Conservation (phyloP, 768 basidiomycete genomes). For the Collybiopsis luxurians region DNA sequence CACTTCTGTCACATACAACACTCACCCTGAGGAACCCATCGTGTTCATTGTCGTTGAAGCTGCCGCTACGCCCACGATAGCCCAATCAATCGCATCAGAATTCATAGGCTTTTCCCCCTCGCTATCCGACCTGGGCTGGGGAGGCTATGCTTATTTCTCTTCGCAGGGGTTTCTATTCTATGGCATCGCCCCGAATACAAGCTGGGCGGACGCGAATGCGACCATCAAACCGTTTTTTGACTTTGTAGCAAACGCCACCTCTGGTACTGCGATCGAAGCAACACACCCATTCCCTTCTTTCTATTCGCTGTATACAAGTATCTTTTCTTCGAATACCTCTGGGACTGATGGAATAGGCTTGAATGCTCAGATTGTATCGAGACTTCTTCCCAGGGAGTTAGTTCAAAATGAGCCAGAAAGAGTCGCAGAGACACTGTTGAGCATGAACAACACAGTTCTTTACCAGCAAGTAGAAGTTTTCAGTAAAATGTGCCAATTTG, state of each 20-base stretch:
- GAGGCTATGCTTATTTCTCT: constrained; percentile 29
- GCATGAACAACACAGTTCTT: constrained; percentile 4
- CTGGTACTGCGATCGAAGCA: constrained; percentile 14
- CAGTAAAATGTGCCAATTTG: no score
- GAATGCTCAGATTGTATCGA: constrained; percentile 27
- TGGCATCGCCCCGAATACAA: constrained; percentile 30
- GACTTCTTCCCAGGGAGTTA: constrained; percentile 30
- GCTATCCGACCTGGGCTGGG: constrained; percentile 44
- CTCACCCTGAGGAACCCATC: constrained; percentile 35
- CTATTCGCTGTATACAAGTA: constrained; percentile 18
- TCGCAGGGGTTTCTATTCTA: constrained; percentile 18
- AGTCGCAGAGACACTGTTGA: constrained; percentile 19
- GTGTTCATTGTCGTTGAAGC: constrained; percentile 22
- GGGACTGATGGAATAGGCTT: constrained; percentile 10
- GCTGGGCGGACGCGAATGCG: constrained; percentile 29
- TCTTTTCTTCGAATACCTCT: constrained; percentile 13
- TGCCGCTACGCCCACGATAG: constrained; percentile 23
- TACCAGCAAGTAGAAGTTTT: constrained; percentile 12
- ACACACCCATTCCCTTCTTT: constrained; percentile 21
- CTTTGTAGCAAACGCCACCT: constrained; percentile 21
- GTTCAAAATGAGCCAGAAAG: constrained; percentile 20
- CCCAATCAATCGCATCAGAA: constrained; percentile 29
- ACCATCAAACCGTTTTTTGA: constrained; percentile 32
- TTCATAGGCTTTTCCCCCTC: constrained; percentile 30
- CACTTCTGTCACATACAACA: constrained; percentile 43